Conservation (phyloP, 768 basidiomycete species). For the Phylloporus arenicola region DNA sequence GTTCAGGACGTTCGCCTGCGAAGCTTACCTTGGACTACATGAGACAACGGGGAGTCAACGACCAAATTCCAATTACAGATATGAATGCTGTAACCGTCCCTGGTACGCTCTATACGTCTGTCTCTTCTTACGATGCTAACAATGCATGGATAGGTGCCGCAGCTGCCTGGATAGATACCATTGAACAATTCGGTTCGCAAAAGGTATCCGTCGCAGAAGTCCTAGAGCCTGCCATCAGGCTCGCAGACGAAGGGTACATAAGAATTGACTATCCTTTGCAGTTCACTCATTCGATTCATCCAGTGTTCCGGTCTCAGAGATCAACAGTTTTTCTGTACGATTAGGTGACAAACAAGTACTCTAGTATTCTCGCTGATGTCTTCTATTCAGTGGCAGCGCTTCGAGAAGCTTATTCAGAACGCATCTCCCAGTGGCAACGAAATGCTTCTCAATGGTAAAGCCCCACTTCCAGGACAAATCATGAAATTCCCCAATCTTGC, state of each 20-base stretch:
- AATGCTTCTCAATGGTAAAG: constrained; percentile 81
- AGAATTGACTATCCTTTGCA: not conserved
- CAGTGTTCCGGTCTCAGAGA: constrained; percentile 84
- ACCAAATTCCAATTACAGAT: constrained; percentile 69
- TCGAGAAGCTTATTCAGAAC: constrained; percentile 64
- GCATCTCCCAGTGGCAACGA: constrained; percentile 84
- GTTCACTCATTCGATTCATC: constrained; percentile 1
- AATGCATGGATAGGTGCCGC: constrained; percentile 62
- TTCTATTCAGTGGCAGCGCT: constrained; percentile 38
- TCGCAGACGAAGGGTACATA: constrained; percentile 85
- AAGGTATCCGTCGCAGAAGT: constrained; percentile 57
- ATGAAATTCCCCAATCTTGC: constrained; percentile 79
- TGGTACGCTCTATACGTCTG: constrained; percentile 33
- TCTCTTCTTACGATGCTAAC: constrained; percentile 3
- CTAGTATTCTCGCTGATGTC: constrained; percentile 1
- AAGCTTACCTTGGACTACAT: constrained; percentile 73
- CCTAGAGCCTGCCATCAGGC: constrained; percentile 80
- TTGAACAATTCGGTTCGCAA: constrained; percentile 78
- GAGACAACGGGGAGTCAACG: constrained; percentile 61
- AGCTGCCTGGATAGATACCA: constrained; percentile 90
- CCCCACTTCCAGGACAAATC: constrained; percentile 82
- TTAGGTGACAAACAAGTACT: not conserved
- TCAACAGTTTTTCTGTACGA: constrained; percentile 57
- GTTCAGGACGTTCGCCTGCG: constrained; percentile 82
- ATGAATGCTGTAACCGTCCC: constrained; percentile 92